Evolutionary conservation across 106 monocot species (phyloP).

Genomic region (Cymbidium sinense): DNA sequence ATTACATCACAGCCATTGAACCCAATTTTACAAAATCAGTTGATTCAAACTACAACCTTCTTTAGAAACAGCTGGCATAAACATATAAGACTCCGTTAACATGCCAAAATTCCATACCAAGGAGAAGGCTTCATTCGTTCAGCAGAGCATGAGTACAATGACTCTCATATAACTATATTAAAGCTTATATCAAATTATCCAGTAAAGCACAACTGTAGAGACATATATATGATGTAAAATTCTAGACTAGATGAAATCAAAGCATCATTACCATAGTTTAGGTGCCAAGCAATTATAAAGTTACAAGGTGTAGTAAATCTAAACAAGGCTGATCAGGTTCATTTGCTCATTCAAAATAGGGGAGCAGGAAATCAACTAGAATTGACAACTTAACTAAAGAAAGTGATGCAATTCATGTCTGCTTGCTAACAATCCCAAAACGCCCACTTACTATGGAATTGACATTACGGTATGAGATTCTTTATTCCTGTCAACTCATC

Average conservation of each 20-base stretch:
- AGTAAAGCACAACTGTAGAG: background rate
- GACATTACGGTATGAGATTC: background rate
- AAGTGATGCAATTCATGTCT: background rate
- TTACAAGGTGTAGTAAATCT: background rate
- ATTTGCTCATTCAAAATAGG: conserved; percentile 1
- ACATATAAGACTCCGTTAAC: background rate
- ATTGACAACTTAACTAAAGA: background rate
- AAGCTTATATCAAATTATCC: background rate
- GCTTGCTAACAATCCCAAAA: background rate
- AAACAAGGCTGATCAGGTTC: background rate
- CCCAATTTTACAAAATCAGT: background rate
- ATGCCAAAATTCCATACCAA: background rate
- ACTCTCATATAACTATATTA: background rate
- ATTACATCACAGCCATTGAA: background rate
- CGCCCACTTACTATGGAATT: background rate
- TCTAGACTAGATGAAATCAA: background rate
- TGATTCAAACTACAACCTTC: background rate
- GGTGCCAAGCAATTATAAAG: background rate
- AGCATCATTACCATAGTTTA: background rate
- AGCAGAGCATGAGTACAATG: background rate
- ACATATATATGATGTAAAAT: background rate
- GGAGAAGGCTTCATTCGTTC: background rate
- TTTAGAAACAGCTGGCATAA: background rate
- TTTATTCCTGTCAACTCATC: background rate
- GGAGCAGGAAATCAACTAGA: background rate